These are phyloP conservation scores for Suillus brevipes DNA, from an alignment of 768 basidiomycete genomes.

Conservation along the genomic window DNA sequence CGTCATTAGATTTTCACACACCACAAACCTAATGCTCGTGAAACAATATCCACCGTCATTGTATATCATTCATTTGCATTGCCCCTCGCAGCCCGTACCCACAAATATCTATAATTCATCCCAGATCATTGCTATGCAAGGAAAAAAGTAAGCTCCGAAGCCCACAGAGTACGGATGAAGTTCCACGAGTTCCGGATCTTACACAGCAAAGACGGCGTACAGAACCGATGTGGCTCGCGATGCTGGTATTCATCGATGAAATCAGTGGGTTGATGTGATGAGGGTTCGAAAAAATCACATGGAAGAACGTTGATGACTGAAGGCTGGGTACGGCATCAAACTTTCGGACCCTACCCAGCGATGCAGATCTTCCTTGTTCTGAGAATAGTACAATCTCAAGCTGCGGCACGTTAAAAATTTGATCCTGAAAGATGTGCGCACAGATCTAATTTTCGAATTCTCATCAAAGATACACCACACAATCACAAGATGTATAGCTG, in stretches of 20 bases:
- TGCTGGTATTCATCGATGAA: background rate
- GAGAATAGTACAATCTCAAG: background rate
- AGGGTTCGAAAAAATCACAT: background rate
- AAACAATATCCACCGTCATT: background rate
- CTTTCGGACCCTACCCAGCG: background rate
- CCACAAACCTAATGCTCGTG: background rate
- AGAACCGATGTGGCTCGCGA: background rate
- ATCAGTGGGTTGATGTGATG: background rate
- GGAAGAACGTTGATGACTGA: background rate
- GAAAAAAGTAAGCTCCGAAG: background rate
- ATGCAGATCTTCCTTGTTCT: slow-evolving; percentile 3
- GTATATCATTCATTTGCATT: slow-evolving; percentile 18
- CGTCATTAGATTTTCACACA: slow-evolving; percentile 6
- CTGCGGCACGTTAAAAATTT: background rate
- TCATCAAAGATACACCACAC: background rate
- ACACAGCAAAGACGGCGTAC: background rate
- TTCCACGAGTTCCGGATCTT: background rate
- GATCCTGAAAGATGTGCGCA: background rate
- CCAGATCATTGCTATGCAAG: slow-evolving; percentile 1
- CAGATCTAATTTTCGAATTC: slow-evolving; percentile 1
- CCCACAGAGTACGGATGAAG: background rate
- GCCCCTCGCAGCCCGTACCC: slow-evolving; percentile 8
- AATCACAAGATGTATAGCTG: slow-evolving; percentile 7
- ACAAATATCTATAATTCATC: slow-evolving; percentile 7
- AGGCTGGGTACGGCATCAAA: background rate